Conservation (phyloP, 2,329 filamentous ascomycete genomes). For the Claviceps cyperi region DNA sequence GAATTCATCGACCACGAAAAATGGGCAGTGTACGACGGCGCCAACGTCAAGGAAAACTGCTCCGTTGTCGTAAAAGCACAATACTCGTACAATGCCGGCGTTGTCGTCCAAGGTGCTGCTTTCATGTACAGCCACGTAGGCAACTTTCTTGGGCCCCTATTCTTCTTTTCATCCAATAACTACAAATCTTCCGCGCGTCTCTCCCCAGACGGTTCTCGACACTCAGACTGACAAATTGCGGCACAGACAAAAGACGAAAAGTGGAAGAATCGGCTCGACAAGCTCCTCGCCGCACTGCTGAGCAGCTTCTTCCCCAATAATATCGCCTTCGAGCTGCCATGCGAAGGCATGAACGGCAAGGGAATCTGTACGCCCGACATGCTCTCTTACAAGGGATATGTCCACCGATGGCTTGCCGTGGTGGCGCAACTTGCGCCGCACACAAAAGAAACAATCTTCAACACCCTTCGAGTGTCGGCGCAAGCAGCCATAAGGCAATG, state of each 20-base stretch:
- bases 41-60: conserved; percentile 42
- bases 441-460: conserved; percentile 30
- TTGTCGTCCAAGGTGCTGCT: conserved; percentile 47
- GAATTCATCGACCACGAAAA: conserved; percentile 43
- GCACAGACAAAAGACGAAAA: conserved; percentile 10
- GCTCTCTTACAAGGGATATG: conserved; percentile 15
- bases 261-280: conserved; percentile 26
- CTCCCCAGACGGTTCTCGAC: not conserved
- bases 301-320: conserved; percentile 38
- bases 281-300: conserved; percentile 35
- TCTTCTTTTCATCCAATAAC: not conserved
- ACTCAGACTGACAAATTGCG: conserved; percentile 22
- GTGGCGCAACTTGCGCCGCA: conserved; percentile 39
- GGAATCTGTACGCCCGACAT: conserved; percentile 49
- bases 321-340: conserved; percentile 51
- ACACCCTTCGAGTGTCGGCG: conserved; percentile 35
- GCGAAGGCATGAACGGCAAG: conserved; percentile 33
- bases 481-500: conserved; percentile 38
- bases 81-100: conserved; percentile 52
- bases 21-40: conserved; percentile 52
- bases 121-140: conserved; percentile 52
- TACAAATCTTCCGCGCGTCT: not conserved
- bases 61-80: conserved; percentile 44
- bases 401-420: conserved; percentile 39
- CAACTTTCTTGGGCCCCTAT: conserved; percentile 1